Conservation (phyloP, 305 asterid species). For the Fraxinus platypoda region DNA sequence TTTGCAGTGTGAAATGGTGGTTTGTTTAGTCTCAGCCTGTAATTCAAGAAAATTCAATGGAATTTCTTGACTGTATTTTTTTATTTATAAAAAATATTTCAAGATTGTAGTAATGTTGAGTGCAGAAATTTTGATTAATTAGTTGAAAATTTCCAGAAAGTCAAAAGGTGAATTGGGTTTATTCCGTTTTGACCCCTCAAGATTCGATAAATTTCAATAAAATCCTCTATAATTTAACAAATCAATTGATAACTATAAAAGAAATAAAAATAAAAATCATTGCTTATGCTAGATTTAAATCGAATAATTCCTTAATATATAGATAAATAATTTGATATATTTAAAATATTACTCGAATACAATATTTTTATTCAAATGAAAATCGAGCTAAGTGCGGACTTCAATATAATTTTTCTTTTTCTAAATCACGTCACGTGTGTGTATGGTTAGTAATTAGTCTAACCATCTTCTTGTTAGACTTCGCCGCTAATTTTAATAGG, state of each 20-base stretch:
- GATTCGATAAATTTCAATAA: not conserved
- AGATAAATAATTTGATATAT: no score
- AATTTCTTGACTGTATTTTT: constrained; percentile 24
- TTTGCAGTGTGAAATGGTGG: constrained; percentile 24
- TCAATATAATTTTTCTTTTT: no score
- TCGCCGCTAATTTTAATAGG: not conserved
- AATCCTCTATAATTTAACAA: not conserved
- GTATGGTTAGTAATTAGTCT: not conserved
- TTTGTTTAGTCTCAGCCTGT: constrained; percentile 21
- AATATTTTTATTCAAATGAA: no score
- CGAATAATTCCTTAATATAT: not conserved
- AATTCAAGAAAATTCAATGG: constrained; percentile 39
- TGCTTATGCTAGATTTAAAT: not conserved
- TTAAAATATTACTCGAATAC: not conserved
- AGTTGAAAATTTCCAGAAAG: constrained; percentile 32
- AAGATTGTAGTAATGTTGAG: constrained; percentile 12
- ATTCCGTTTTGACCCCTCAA: constrained; percentile 20
- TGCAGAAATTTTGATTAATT: constrained; percentile 22
- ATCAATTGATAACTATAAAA: not conserved
- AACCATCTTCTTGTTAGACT: not conserved
- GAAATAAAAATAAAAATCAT: no score
- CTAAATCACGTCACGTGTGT: not conserved
- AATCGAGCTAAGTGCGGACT: not conserved
- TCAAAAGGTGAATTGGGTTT: constrained; percentile 19
- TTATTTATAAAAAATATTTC: not conserved